Percentiles rank a stretch among this genome's conserved stretches.
Conservation (phyloP, 164 flowering plant species). For the Macadamia tetraphylla region DNA sequence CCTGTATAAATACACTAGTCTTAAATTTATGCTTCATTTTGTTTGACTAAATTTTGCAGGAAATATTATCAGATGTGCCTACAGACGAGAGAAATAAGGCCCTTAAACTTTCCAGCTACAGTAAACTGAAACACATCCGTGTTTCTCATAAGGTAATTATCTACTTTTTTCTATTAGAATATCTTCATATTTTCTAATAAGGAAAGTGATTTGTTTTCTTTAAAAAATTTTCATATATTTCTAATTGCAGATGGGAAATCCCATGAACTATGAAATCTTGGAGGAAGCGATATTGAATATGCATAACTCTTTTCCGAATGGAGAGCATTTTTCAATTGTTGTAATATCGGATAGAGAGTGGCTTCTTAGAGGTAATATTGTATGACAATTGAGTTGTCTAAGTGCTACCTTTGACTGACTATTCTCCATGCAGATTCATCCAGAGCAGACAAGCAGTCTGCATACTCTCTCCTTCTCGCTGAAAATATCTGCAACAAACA, state of each 20-base stretch:
- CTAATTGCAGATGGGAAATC: slow-evolving; percentile 73
- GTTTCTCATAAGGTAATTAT: slow-evolving; percentile 72
- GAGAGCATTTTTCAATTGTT: slow-evolving; percentile 64
- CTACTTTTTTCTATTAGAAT: slow-evolving; percentile 2
- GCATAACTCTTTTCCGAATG: slow-evolving; percentile 39
- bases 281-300: slow-evolving; percentile 57
- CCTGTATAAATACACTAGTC: too few species aligned
- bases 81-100: slow-evolving; percentile 59
- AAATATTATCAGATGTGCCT: slow-evolving; percentile 80
- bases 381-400: slow-evolving; percentile 13
- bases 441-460: slow-evolving; percentile 86
- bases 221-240: slow-evolving; percentile 2
- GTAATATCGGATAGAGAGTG: slow-evolving; percentile 80
- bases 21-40: slow-evolving; percentile 6
- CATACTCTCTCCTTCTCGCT: slow-evolving; percentile 85
- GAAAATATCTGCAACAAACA: slow-evolving; percentile 74
- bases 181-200: neutral
- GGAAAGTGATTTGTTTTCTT: neutral
- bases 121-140: slow-evolving; percentile 52
- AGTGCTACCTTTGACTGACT: slow-evolving; percentile 12
- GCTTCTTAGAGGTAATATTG: slow-evolving; percentile 71
- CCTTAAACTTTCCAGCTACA: slow-evolving; percentile 32
- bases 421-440: slow-evolving; percentile 60
- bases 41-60: slow-evolving; percentile 41
- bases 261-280: slow-evolving; percentile 68